Percentiles rank a stretch among this genome's conserved stretches.
phyloP scores from a whole-genome alignment of 129 eudicot genomes.

The Scalesia atractyloides region DNA sequence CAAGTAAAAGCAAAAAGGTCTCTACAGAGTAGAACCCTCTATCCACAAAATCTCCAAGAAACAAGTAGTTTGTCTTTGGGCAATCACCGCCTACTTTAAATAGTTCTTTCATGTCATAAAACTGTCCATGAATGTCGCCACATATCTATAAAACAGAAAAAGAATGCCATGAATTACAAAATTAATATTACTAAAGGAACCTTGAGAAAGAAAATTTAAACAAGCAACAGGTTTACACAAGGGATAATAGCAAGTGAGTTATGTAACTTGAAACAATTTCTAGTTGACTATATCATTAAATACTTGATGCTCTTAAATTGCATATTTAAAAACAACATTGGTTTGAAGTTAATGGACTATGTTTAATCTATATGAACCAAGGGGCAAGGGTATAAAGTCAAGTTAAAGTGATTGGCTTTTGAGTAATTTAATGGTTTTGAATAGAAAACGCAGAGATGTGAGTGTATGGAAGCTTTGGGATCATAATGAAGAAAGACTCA shows the following conservation, averaged over 20 bases:
- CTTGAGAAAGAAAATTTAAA: background rate
- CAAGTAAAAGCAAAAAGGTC: conserved; percentile 95
- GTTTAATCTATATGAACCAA: background rate
- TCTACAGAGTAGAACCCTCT: conserved; percentile 98
- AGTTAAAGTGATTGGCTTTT: background rate
- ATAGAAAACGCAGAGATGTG: no score
- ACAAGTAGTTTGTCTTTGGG: conserved; percentile 96
- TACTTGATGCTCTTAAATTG: background rate
- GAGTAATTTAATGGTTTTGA: no score
- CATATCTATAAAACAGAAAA: conserved; percentile 64
- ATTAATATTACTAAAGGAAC: background rate
- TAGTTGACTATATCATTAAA: conserved; percentile 2
- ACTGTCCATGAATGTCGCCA: conserved; percentile 99
- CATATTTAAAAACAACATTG: background rate
- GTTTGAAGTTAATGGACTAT: background rate
- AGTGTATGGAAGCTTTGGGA: background rate
- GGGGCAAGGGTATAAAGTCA: conserved; percentile 13
- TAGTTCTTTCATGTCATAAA: conserved; percentile 98
- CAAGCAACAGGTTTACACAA: conserved; percentile 7
- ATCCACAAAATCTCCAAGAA: conserved; percentile 99
- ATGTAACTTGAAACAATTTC: background rate
- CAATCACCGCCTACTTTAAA: conserved; percentile 99
- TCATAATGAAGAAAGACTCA: background rate
- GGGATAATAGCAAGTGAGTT: conserved; percentile 11
- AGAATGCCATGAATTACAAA: conserved; percentile 11